Evolutionary conservation across 2,329 filamentous ascomycete genomes (phyloP).

Genomic region (Alternaria gansuensis): DNA sequence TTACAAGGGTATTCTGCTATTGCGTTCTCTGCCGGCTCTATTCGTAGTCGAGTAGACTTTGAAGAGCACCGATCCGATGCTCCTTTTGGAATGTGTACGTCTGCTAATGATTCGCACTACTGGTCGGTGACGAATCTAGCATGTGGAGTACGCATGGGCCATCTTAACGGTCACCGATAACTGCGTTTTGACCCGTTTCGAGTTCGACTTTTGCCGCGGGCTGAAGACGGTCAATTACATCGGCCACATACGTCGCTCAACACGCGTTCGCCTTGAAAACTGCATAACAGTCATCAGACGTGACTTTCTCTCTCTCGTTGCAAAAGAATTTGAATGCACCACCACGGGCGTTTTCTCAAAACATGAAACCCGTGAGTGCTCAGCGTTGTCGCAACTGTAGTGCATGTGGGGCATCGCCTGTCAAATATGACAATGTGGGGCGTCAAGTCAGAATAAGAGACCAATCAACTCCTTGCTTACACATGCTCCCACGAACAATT

Average conservation of each 20-base stretch:
- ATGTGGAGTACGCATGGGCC: slow-evolving; percentile 15
- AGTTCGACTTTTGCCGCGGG: slow-evolving; percentile 8
- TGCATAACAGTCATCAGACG: not conserved
- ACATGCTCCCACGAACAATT: not conserved
- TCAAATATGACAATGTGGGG: slow-evolving; percentile 10
- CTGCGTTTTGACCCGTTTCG: slow-evolving; percentile 10
- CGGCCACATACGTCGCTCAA: not conserved
- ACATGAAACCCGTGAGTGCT: slow-evolving; percentile 5
- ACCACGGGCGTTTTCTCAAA: not conserved
- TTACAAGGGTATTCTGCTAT: slow-evolving; percentile 12
- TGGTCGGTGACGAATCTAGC: slow-evolving; percentile 6
- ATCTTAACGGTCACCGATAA: slow-evolving; percentile 3
- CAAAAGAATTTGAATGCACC: not conserved
- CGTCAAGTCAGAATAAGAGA: not conserved
- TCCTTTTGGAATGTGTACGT: slow-evolving; percentile 12
- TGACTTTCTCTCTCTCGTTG: not conserved
- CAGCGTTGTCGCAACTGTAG: slow-evolving; percentile 9
- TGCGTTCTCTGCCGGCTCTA: slow-evolving; percentile 13
- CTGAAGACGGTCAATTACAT: slow-evolving; percentile 1
- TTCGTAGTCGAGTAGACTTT: slow-evolving; percentile 12
- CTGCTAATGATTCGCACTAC: slow-evolving; percentile 14
- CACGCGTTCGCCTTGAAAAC: not conserved
- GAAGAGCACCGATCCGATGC: slow-evolving; percentile 7
- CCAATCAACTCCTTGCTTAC: not conserved
- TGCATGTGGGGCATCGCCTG: slow-evolving; percentile 11